phyloP scores from a whole-genome alignment of 2,329 filamentous ascomycete species.

The Fonsecaea monophora region DNA sequence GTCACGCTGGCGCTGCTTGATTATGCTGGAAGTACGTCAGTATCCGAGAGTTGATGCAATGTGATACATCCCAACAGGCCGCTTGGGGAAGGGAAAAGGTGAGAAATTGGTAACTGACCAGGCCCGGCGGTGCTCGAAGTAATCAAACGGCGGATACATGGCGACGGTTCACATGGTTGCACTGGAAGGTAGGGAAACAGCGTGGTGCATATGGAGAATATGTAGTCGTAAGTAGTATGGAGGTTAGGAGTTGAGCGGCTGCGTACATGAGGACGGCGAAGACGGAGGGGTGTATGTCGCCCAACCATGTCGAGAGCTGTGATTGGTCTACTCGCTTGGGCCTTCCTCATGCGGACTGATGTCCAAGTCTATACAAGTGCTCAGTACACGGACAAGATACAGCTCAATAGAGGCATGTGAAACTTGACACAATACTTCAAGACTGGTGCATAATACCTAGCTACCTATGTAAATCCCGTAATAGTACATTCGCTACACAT shows the following conservation, averaged over 20 bases:
- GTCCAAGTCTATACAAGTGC: too few species aligned
- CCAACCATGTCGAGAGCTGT: background rate
- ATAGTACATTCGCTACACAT: background rate
- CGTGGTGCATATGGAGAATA: background rate
- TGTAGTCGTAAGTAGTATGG: background rate
- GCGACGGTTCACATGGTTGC: constrained; percentile 28
- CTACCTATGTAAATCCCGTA: background rate
- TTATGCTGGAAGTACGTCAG: constrained; percentile 60
- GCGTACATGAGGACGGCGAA: background rate
- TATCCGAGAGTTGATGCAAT: constrained; percentile 1
- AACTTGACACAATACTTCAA: background rate
- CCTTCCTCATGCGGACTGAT: background rate
- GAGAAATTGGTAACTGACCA: constrained; percentile 61
- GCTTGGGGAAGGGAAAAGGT: background rate
- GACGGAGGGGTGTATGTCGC: background rate
- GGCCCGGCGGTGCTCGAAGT: constrained; percentile 73
- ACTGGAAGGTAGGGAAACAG: background rate
- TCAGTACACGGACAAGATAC: background rate
- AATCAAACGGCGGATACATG: constrained; percentile 66
- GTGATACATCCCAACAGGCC: background rate
- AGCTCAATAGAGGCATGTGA: background rate
- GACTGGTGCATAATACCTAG: background rate
- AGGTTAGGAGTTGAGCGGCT: constrained; percentile 10
- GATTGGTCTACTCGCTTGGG: background rate
- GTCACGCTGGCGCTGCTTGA: constrained; percentile 79